phyloP scores from a whole-genome alignment of 2,329 filamentous ascomycete genomes.

The Dryadomyces quercivorus region DNA sequence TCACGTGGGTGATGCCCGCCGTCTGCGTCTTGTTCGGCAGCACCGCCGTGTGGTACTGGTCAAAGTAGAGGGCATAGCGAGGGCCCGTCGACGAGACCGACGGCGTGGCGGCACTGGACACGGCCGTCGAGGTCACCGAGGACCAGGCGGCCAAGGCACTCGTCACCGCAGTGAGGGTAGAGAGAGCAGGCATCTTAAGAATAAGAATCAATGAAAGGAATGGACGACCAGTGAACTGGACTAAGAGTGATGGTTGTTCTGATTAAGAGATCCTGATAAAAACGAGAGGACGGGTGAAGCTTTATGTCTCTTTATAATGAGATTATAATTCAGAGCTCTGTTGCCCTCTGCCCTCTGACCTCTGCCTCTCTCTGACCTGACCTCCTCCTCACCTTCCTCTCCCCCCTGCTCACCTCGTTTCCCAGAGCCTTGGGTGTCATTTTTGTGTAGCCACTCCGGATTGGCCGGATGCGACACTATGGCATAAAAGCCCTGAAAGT shows the following conservation, averaged over 20 bases:
- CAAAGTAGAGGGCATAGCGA: slow-evolving; percentile 7
- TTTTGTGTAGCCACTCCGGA: background rate
- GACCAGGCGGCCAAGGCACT: background rate
- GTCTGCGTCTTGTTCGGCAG: slow-evolving; percentile 8
- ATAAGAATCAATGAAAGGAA: background rate
- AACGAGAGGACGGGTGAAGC: too few species aligned
- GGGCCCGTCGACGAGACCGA: background rate
- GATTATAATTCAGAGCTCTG: too few species aligned
- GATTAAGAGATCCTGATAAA: too few species aligned
- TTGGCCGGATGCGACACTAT: background rate
- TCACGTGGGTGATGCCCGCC: slow-evolving; percentile 35
- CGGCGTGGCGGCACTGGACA: background rate
- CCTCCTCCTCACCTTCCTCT: background rate
- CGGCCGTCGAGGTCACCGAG: background rate
- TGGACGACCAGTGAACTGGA: background rate
- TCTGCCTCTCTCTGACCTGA: too few species aligned
- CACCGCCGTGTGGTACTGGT: slow-evolving; percentile 8
- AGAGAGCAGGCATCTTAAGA: background rate
- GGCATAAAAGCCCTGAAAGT: background rate
- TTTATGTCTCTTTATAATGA: too few species aligned
- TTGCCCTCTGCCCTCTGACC: too few species aligned
- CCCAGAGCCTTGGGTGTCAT: background rate
- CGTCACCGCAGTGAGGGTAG: background rate
- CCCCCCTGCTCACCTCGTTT: background rate
- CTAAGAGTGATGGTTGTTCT: too few species aligned